Evolutionary conservation across 495 filamentous ascomycete species (phyloP), one percentile per base, ranked within the genome.

Genomic region (Durotheca rogersii): DNA sequence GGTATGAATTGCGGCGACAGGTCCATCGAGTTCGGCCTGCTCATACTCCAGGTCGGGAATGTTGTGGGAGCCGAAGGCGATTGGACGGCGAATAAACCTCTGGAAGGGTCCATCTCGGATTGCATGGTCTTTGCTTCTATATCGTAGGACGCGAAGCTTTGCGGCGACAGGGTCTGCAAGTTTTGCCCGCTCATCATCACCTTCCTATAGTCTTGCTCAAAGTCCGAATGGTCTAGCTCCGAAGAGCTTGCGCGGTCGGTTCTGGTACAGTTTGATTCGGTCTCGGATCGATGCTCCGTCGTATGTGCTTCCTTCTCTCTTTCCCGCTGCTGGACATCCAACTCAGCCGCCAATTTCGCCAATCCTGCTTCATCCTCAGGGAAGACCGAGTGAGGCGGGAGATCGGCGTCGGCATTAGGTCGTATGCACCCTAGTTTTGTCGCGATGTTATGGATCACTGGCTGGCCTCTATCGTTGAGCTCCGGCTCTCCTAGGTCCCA

Each of bases 401-500:
- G 71, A 53, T 81, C 78, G 47, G 76, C 67, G 59, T 77, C 74
- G 41, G 62, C 68, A 41, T 78, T 76, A 6, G 74, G 77, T 45
- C 78, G 75, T 41, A 81, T 76, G 64, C 77, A 80, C 25, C 77
- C 77, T 31, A 81, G 76, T 56, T 74, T 79, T 38, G 72, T 71
- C 37, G 76, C 77, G 50, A 81, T 79, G 43, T 80, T 75, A 59
- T 81, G 78, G 38, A 81, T 76, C 5, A 80, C 70, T 1, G 77
- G 76, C 51, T 77, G 75, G 14, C 75, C 75, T 53, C 75, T 68
- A 44, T 81, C 77, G 60, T 81, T 81, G 33, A 81, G 58, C 31
- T 78, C 75, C 2, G 77, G 77, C 51, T 81, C 78, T 18, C 75
- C 77, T 6, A 80, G 57, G 7, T 77, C 75, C 78, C 78, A 81